Evolutionary conservation across 1,139 yeast species (phyloP), one percentile per base, ranked within the genome.

Genomic region (Pichia norvegensis): DNA sequence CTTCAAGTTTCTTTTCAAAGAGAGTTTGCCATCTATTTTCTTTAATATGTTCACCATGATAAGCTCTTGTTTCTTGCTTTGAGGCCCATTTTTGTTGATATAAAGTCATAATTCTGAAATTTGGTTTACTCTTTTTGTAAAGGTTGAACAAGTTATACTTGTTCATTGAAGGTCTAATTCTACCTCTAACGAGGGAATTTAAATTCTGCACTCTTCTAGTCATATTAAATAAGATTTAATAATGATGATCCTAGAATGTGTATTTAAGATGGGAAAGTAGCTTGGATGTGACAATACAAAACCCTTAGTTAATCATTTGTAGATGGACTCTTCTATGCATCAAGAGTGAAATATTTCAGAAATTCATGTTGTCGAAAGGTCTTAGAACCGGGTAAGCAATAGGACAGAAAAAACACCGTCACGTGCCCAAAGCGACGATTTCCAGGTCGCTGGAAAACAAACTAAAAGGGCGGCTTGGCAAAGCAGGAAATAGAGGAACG

Each of bases 31-130:
- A 86, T 61, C 92, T 79, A 25, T 79, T 70, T 64, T 92, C 98
- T 1, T 94, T 84, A 48, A 92, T 67, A 62, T 85, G 90, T 60
- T 92, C 97, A 56, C 98, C 98, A 63, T 92, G 98, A 64, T 92
- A 92, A 1, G 94, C 84, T 67, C 98, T 78, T 4, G 97, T 82
- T 62, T 88, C 97, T 60, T 82, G 83, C 65, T 94, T 92, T 45
- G 97, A 83, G 10, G 74, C 68, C 90, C 95, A 92, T 67, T 88
- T 87, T 66, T 90, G 96, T 67, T 88, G 96, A 67, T 74, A 92
- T 48, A 86, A 67, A 4, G 64, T 57, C 62, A 60, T 72, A 14
- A 51, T 46, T 39, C 51, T 52, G 45, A 57, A 56, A 52, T 67
- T 76, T 47, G 68, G 71, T 44, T 70, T 70, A 36, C 78, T 74